Evolutionary conservation across 2,329 filamentous ascomycete genomes (phyloP), one percentile per base, ranked within the genome.

Genomic region (Chaetothyriales sp.): DNA sequence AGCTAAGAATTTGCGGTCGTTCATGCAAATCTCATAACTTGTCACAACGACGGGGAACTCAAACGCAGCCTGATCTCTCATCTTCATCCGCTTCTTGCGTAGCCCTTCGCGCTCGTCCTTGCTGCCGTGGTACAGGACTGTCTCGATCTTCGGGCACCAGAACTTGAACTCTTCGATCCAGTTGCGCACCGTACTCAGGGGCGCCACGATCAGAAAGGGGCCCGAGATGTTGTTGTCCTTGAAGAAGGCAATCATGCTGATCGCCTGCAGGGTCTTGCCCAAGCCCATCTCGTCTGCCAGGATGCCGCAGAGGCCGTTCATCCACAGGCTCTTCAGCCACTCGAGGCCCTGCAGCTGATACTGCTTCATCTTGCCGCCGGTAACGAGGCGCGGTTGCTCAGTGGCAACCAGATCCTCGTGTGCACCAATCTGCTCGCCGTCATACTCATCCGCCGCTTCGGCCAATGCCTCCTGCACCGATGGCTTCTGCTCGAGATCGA

Each of bases 261-360:
- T 94, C 0, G 87, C 88, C 63, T 95, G 89, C 0, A 95, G 79
- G 0, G 89, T 95, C 71, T 95, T 95, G 3, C 87, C 86, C 3
- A 95, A 68, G 0, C 89, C 89, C 89, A 95, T 95, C 65, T 95
- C 89, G 60, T 95, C 89, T 0, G 89, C 89, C 28, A 95, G 66
- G 51, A 95, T 95, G 1, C 89, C 89, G 57, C 87, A 93, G 65
- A 95, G 78, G 9, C 89, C 89, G 61, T 95, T 92, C 72, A 95
- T 87, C 60, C 84, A 94, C 2, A 84, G 64, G 0, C 78, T 81
- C 28, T 79, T 78, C 72, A 98, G 82, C 92, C 92, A 98, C 0
- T 94, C 93, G 1, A 98, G 67, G 0, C 92, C 92, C 64, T 96
- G 90, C 0, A 98, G 70, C 61, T 98, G 92, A 63, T 98, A 98